These are phyloP conservation scores for Vigna hirtella DNA, from an alignment of 306 rosid species.

Conservation along the genomic window DNA sequence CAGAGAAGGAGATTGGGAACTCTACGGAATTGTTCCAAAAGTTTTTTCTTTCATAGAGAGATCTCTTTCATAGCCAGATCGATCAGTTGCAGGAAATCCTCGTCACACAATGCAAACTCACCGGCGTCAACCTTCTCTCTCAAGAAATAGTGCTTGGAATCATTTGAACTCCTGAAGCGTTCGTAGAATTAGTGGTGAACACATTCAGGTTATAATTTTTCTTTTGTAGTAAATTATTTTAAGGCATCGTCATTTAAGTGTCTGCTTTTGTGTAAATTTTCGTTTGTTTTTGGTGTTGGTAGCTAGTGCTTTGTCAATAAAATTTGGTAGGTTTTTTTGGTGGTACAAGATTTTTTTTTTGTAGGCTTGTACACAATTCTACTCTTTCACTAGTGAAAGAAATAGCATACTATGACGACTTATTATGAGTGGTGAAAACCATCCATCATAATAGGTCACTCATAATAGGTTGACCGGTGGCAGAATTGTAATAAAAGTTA, in stretches of 20 bases:
- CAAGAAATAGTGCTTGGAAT: conserved; percentile 81
- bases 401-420: too few relatives aligned
- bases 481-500: too few relatives aligned
- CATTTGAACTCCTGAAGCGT: neutral
- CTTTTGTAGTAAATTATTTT: neutral
- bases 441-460: too few relatives aligned
- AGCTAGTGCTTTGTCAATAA: conserved; percentile 93
- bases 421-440: too few relatives aligned
- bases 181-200: neutral
- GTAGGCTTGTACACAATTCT: neutral
- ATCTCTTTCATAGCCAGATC: too few relatives aligned
- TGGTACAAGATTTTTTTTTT: neutral
- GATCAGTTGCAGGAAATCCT: too few relatives aligned
- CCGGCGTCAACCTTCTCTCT: conserved; percentile 69
- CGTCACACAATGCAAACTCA: too few relatives aligned
- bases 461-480: too few relatives aligned
- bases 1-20: too few relatives aligned
- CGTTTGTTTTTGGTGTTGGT: conserved; percentile 63
- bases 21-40: too few relatives aligned
- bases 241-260: conserved; percentile 18
- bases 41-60: too few relatives aligned
- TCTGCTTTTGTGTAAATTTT: conserved; percentile 12
- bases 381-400: neutral
- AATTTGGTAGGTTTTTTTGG: conserved; percentile 65
- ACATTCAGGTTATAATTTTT: conserved; percentile 7